These are phyloP conservation scores for Iris macrosiphon DNA, from an alignment of 106 monocot species.

Conservation along the genomic window DNA sequence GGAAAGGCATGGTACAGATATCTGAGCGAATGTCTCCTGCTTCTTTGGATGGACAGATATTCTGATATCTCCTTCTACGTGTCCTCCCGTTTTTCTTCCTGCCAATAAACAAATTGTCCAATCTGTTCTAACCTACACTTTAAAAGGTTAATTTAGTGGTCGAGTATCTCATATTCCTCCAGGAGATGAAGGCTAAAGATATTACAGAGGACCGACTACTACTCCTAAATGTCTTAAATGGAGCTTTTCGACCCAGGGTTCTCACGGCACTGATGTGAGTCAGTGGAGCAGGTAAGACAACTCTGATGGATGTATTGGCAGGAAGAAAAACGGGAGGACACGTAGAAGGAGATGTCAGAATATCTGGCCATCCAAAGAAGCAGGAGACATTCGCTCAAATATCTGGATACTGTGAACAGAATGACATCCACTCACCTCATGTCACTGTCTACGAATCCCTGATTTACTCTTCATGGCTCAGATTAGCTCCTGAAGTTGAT, in stretches of 20 bases:
- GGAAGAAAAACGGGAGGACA: conserved; percentile 20
- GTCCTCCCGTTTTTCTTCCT: too few species aligned
- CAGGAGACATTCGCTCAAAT: conserved; percentile 17
- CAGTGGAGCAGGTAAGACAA: conserved; percentile 18
- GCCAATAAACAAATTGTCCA: too few species aligned
- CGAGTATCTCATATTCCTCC: too few species aligned
- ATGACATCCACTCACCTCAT: conserved; percentile 16
- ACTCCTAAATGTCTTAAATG: conserved; percentile 10
- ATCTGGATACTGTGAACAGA: conserved; percentile 24
- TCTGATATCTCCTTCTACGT: too few species aligned
- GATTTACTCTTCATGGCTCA: conserved; percentile 12
- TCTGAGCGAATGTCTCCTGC: too few species aligned
- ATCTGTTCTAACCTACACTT: too few species aligned
- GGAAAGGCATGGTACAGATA: background rate
- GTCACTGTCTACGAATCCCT: conserved; percentile 20
- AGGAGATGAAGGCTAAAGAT: conserved; percentile 30
- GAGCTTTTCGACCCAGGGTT: conserved; percentile 15
- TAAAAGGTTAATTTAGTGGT: too few species aligned
- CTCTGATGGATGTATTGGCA: conserved; percentile 21
- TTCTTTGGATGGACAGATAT: too few species aligned
- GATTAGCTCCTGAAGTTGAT: conserved; percentile 10
- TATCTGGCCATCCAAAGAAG: conserved; percentile 17
- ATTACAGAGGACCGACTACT: conserved; percentile 2
- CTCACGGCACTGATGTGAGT: conserved; percentile 13
- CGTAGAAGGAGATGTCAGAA: conserved; percentile 8